Evolutionary conservation across 371 early-diverging fungal genomes (phyloP).

Genomic region (Sporodiniella umbellata): DNA sequence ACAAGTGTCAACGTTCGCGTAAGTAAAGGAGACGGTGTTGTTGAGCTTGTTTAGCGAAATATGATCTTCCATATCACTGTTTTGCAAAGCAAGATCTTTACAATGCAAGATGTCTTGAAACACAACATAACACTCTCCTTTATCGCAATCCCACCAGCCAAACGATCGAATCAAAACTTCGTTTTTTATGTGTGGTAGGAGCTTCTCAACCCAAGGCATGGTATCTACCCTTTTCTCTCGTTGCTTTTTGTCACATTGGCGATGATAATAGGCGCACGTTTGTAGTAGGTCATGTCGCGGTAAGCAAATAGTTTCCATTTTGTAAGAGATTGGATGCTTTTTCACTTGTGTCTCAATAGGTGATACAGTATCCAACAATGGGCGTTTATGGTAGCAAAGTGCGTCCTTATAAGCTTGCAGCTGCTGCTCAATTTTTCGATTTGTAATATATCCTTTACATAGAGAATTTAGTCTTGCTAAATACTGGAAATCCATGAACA

Average conservation of each 20-base stretch:
- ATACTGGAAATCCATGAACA: slow-evolving; percentile 41
- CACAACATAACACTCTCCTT: slow-evolving; percentile 45
- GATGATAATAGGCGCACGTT: slow-evolving; percentile 25
- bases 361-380: slow-evolving; percentile 36
- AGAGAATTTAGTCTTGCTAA: slow-evolving; percentile 48
- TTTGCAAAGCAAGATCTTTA: slow-evolving; percentile 21
- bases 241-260: slow-evolving; percentile 3
- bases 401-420: slow-evolving; percentile 25
- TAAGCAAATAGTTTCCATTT: slow-evolving; percentile 46
- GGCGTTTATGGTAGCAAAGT: slow-evolving; percentile 26
- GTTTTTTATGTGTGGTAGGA: slow-evolving; percentile 26
- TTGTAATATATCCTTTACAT: slow-evolving; percentile 46
- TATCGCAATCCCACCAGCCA: slow-evolving; percentile 47
- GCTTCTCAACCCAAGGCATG: slow-evolving; percentile 30
- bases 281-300: slow-evolving; percentile 36
- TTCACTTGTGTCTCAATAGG: slow-evolving; percentile 28
- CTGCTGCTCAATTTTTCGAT: slow-evolving; percentile 42
- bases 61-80: slow-evolving; percentile 36
- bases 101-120: slow-evolving; percentile 40
- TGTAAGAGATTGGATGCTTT: slow-evolving; percentile 40
- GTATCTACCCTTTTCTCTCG: slow-evolving; percentile 21
- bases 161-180: slow-evolving; percentile 41
- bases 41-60: slow-evolving; percentile 38
- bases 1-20: slow-evolving; percentile 40
- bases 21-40: slow-evolving; percentile 41